Evolutionary conservation across 331 rosid genomes (phyloP), one percentile per base, ranked within the genome.

Genomic region (Malus hybrid): DNA sequence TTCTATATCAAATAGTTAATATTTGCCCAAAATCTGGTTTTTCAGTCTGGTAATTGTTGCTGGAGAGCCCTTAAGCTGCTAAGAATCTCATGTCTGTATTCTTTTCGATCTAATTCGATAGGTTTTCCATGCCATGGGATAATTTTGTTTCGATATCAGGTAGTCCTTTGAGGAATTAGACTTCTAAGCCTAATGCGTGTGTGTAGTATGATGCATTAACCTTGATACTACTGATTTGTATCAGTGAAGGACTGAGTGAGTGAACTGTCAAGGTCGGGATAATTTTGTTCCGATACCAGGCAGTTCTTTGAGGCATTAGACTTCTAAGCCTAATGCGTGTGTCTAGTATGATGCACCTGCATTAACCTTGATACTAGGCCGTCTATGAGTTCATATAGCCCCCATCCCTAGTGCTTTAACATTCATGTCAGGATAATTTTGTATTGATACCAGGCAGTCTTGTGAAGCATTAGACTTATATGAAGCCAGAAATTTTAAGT

Each of bases 41-140:
- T 24, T 86, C 48, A 42, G 48, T 42, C 48, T 10, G 48, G 48
- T 42, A 42, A 42, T 42, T 42, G 48, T 42, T 42, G 48, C 56
- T 88, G 91, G 91, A 86, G 78, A 73, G 90, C 64, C 3, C 12
- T 19, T 28, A 28, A 18, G 44, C 64, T 54, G 12, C 64, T 70
- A 15, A 70, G 20, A 32, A 29, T 33, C 75, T 64, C 22, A 7
- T n/a, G 22, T n/a, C 33, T 0, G 16, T 27, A 3, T 59, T 32
- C 19, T 28, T 62, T 62, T 62, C 5, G 10, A 28, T 62, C 36
- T 62, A 42, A 3, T 42, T 42, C 48, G 48, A 42, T 42, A 42
- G 48, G 48, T 10, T 42, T 42, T 42, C 48, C 14, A 0, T 42
- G 48, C 48, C 48, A 29, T 29, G 31, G 31, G 31, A 29, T 29